phyloP scores from a whole-genome alignment of 441 rosid species.

The Syzygium syzygioides region DNA sequence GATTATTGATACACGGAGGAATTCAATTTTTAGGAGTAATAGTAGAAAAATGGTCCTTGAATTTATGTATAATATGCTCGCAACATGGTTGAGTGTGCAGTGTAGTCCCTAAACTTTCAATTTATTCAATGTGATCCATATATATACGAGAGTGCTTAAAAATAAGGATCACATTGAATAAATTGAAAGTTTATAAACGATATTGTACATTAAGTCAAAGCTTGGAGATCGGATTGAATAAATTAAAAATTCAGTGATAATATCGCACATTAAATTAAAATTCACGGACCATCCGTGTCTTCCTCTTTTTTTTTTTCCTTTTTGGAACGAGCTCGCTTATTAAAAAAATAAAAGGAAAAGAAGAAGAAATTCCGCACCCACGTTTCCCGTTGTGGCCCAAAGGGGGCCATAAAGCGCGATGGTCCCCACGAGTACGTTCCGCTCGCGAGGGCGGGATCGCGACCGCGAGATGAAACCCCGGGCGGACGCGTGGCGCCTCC shows the following conservation, averaged over 20 bases:
- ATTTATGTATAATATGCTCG: not conserved
- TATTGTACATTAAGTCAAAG: accelerated
- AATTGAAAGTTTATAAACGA: not conserved
- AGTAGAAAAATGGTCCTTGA: not conserved
- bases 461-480: not conserved
- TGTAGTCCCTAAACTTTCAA: accelerated
- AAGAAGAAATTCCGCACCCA: not conserved
- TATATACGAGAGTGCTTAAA: not conserved
- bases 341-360: too few relatives aligned
- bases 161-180: not conserved
- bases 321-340: too few relatives aligned
- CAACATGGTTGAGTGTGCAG: accelerated
- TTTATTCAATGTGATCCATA: accelerated
- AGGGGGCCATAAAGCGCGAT: not conserved
- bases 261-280: accelerated
- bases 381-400: not conserved
- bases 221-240: accelerated
- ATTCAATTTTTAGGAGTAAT: accelerated
- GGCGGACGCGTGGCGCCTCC: not conserved
- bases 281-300: not conserved
- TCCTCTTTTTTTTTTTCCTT: too few relatives aligned
- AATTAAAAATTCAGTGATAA: not conserved
- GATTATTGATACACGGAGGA: accelerated
- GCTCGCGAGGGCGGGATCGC: not conserved
- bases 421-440: not conserved